Conservation (phyloP, 495 filamentous ascomycete species). For the Lophium mytilinum region DNA sequence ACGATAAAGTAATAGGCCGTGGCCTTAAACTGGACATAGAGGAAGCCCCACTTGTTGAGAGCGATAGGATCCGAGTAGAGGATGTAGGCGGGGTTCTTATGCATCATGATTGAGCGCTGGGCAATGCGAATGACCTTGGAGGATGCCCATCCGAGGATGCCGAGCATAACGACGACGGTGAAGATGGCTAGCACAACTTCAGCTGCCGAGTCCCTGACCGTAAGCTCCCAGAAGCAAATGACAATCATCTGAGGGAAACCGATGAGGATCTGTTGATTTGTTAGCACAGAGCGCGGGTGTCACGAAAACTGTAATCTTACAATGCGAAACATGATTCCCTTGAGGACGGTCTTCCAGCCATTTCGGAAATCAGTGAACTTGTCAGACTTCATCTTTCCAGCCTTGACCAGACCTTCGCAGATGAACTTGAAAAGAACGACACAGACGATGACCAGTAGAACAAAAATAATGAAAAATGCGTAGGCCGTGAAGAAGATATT, state of each 20-base stretch:
- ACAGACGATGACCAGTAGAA: slow-evolving; percentile 59
- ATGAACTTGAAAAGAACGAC: slow-evolving; percentile 73
- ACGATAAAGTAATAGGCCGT: slow-evolving; percentile 96
- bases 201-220: slow-evolving; percentile 72
- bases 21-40: slow-evolving; percentile 95
- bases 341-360: slow-evolving; percentile 78
- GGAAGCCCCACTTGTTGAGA: slow-evolving; percentile 97
- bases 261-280: slow-evolving; percentile 52
- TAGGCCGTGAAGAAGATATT: slow-evolving; percentile 93
- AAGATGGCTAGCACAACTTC: slow-evolving; percentile 84
- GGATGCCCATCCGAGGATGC: slow-evolving; percentile 77
- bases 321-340: slow-evolving; percentile 87
- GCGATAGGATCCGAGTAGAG: slow-evolving; percentile 89
- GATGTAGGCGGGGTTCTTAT: slow-evolving; percentile 96
- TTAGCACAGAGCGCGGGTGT: neutral
- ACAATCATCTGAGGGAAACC: slow-evolving; percentile 90
- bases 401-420: slow-evolving; percentile 64
- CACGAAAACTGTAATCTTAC: neutral
- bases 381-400: slow-evolving; percentile 73
- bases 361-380: slow-evolving; percentile 92
- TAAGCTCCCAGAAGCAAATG: slow-evolving; percentile 92
- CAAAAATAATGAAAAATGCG: slow-evolving; percentile 81
- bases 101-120: slow-evolving; percentile 77
- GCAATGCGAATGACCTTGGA: slow-evolving; percentile 86
- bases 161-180: slow-evolving; percentile 75